A percentile compares a stretch with the other conserved stretches of the same genome.
Evolutionary conservation across 1,284 basidiomycete species (phyloP).

Genomic region (Sphaerobolus stellatus): DNA sequence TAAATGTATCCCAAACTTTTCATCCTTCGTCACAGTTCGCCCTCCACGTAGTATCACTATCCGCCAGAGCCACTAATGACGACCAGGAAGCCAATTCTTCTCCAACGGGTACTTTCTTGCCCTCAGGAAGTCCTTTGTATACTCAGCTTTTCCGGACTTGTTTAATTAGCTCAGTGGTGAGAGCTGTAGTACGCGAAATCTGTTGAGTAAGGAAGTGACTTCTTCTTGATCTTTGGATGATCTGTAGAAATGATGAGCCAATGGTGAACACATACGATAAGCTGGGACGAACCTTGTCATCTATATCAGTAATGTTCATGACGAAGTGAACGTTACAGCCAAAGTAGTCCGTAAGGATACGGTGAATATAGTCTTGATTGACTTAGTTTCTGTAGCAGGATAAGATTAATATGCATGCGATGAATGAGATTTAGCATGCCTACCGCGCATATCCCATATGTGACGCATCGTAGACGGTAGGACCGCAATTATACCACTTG

Average conservation of each 20-base stretch:
- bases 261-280: constrained; percentile 17
- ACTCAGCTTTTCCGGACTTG: constrained; percentile 68
- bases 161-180: constrained; percentile 60
- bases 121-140: constrained; percentile 52
- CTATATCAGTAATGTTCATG: constrained; percentile 99
- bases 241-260: no score
- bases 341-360: constrained; percentile 95
- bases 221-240: constrained; percentile 87
- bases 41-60: constrained; percentile 58
- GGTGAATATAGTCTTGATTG: constrained; percentile 92
- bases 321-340: constrained; percentile 98
- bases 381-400: constrained; percentile 82
- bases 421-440: constrained; percentile 22
- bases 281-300: constrained; percentile 91
- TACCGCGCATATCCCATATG: constrained; percentile 99
- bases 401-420: constrained; percentile 16
- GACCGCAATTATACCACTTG: constrained; percentile 99
- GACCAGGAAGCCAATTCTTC: constrained; percentile 55
- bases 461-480: constrained; percentile 98
- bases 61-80: constrained; percentile 46
- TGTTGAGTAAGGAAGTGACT: constrained; percentile 76
- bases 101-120: constrained; percentile 46
- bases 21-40: constrained; percentile 72
- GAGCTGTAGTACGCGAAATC: constrained; percentile 48
- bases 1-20: constrained; percentile 90